Conservation (phyloP, 768 basidiomycete species). For the Boletus patriciae region DNA sequence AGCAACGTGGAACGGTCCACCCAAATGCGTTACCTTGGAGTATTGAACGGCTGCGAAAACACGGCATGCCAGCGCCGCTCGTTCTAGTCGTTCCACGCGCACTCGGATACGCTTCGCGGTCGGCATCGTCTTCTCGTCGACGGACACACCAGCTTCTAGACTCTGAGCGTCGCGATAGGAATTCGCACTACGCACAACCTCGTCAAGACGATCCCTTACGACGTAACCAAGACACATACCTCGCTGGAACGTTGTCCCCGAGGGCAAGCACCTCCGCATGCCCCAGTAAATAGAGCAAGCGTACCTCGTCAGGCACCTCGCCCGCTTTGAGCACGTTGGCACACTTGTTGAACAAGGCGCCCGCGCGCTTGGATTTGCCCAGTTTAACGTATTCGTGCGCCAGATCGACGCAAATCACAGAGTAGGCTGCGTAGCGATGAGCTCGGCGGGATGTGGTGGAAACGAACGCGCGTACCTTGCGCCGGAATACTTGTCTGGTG, state of each 20-base stretch:
- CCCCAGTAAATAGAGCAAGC: conserved; percentile 57
- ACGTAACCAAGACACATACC: conserved; percentile 41
- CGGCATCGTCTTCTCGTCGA: conserved; percentile 48
- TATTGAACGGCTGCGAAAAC: conserved; percentile 70
- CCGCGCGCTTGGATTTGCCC: conserved; percentile 71
- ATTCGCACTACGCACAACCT: conserved; percentile 37
- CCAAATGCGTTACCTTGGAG: conserved; percentile 51
- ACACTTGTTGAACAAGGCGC: conserved; percentile 59
- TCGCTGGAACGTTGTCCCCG: conserved; percentile 55
- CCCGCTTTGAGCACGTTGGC: conserved; percentile 46
- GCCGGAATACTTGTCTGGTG: conserved; percentile 40
- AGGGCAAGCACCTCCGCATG: conserved; percentile 66
- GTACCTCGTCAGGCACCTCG: conserved; percentile 50
- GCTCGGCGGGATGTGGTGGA: background rate
- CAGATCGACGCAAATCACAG: conserved; percentile 64
- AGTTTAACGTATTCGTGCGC: conserved; percentile 79
- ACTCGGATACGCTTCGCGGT: conserved; percentile 56
- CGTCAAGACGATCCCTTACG: background rate
- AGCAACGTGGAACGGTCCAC: too few species aligned
- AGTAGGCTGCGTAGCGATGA: conserved; percentile 47
- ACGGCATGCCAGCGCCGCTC: conserved; percentile 69
- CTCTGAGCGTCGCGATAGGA: conserved; percentile 62
- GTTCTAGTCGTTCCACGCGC: conserved; percentile 60
- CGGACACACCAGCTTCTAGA: conserved; percentile 42
- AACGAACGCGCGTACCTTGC: conserved; percentile 44